Base-by-base conservation (phyloP, 1,139 yeast genomes). In the Saccharomyces pastorianus region DNA sequence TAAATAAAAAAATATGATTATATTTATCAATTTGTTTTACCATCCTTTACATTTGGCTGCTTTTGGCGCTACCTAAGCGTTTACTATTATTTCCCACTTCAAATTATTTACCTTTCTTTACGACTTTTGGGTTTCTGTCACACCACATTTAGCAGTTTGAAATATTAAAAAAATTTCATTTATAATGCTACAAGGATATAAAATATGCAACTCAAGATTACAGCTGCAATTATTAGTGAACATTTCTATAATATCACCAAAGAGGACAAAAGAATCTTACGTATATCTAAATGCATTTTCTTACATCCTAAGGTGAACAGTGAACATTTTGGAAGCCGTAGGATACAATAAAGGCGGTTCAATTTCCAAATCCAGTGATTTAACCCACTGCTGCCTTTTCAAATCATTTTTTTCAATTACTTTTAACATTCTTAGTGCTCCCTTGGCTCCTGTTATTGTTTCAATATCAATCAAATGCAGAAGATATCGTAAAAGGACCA, bases 401-500 rank as follows among this genome's bases (percentile, higher is more conserved):
- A 6, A 25, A 31, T 48, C 50, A 26, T 48, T 48, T 9, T 6
- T 9, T 11, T 48, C 11, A 14, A 48, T 28, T 3, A 11, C 9
- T 29, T 17, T 41, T 3, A 48, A 38, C 42, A 38, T 38, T 38
- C 3, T 17, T 38, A 17, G 42, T 7, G 7, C 6, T 17, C 9
- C 42, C 42, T 7, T 38, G 23, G 25, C 13, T 9, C 6, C 42
- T 17, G 6, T 14, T 38, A 38, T 38, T 17, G 42, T 17, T 3
- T 38, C 42, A n/a, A 17, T 9, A 14, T 38, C 42, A 17, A 38
- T 8, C 29, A 47, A 31, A 20, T 48, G 50, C 7, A 48, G 27
- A 17, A 48, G 31, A 48, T 48, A 48, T 17, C 55, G 44, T 17
- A 56, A 31, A 17, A 56, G 46, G 7, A 58, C 63, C 27, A 59